These are phyloP conservation scores for Spinacia oleracea DNA, from an alignment of 179 eudicot genomes.

Conservation along the genomic window DNA sequence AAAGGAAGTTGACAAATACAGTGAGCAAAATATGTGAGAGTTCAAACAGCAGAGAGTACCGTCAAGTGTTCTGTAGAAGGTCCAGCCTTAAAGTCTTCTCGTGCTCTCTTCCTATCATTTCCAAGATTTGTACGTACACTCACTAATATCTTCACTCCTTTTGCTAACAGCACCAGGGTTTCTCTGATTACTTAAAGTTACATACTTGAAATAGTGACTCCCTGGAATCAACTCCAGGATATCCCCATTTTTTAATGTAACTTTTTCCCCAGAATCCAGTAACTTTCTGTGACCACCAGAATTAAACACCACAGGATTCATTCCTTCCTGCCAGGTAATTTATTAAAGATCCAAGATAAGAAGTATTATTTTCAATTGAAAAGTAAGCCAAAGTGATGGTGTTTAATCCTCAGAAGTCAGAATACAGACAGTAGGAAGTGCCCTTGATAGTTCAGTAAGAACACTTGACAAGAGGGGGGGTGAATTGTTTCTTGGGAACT, in stretches of 20 bases:
- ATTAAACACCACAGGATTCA: conserved; percentile 76
- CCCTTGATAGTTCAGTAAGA: no score
- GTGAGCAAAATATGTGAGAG: conserved; percentile 1
- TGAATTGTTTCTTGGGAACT: no score
- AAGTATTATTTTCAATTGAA: not conserved
- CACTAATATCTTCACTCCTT: conserved; percentile 27
- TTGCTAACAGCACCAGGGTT: conserved; percentile 25
- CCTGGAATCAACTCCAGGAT: conserved; percentile 92
- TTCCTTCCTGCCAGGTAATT: conserved; percentile 65
- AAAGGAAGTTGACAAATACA: not conserved
- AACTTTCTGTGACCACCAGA: conserved; percentile 56
- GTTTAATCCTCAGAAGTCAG: not conserved
- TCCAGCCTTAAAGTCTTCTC: conserved; percentile 33
- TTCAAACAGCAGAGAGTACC: conserved; percentile 31
- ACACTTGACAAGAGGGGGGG: no score
- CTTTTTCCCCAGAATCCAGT: conserved; percentile 53
- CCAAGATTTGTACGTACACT: conserved; percentile 22
- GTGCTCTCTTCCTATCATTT: conserved; percentile 40
- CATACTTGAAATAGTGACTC: conserved; percentile 63
- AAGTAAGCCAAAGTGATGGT: not conserved
- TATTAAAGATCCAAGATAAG: conserved; percentile 6
- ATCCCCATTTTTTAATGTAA: conserved; percentile 58
- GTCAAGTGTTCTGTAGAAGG: conserved; percentile 35
- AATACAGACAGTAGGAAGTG: not conserved
- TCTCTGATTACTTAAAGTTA: conserved; percentile 27